Percentiles rank a stretch among this genome's conserved stretches.
Conservation (phyloP, 192 early-diverging fungal genomes). For the Backusella circina region DNA sequence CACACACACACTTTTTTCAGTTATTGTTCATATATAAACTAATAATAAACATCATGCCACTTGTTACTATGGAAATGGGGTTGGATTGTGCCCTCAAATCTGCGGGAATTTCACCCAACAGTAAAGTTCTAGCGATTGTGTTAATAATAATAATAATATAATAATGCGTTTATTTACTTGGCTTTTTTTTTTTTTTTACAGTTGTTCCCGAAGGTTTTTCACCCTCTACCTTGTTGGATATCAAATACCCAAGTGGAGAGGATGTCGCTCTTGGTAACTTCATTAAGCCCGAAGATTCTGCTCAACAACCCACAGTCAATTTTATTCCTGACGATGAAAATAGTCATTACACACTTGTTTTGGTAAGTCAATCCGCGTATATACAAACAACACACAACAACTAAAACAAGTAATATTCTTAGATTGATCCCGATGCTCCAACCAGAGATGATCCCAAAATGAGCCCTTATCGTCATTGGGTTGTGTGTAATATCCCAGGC, state of each 20-base stretch:
- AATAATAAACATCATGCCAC: constrained; percentile 36
- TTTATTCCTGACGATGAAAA: constrained; percentile 21
- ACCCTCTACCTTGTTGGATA: constrained; percentile 13
- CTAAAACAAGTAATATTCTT: background rate
- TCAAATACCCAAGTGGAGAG: constrained; percentile 21
- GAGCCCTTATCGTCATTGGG: constrained; percentile 56
- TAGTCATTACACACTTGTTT: constrained; percentile 23
- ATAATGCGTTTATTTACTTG: background rate
- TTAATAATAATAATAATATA: background rate
- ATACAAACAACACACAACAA: background rate
- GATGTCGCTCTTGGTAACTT: constrained; percentile 31
- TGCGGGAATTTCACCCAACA: constrained; percentile 41
- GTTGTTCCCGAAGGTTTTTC: constrained; percentile 17
- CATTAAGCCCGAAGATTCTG: constrained; percentile 8
- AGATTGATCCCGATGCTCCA: constrained; percentile 60
- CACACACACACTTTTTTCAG: no score
- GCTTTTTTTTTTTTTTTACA: background rate
- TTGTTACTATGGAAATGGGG: constrained; percentile 35
- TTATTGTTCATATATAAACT: background rate
- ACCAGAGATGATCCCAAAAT: constrained; percentile 35
- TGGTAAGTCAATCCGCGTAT: background rate
- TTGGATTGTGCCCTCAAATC: constrained; percentile 30
- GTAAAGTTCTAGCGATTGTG: constrained; percentile 17
- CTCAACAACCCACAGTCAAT: constrained; percentile 10
- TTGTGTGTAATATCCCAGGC: constrained; percentile 49